Base-by-base conservation (phyloP, 1,139 yeast species). In the Candida anutae region DNA sequence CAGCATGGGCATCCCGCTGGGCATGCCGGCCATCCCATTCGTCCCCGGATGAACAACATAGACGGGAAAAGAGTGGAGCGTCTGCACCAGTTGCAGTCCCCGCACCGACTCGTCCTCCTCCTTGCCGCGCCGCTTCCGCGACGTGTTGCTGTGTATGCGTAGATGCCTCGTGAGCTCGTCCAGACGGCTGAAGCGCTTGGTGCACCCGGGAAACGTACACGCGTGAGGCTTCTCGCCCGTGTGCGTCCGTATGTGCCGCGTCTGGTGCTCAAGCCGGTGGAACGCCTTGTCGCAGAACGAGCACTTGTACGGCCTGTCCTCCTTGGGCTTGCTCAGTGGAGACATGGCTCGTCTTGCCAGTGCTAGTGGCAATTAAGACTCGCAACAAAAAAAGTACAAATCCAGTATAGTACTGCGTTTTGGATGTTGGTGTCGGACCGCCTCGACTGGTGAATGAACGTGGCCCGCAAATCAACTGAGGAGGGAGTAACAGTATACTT, bases 171-270 rank as follows among this genome's bases (percentile, higher is more conserved):
- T 78, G 37, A 79, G 55, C 40, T 80, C 85, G 40, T 79, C 84
- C 25, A 77, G 62, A 36, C 88, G 59, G 33, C 78, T 69, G 50
- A 80, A 80, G 36, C 75, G 62, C 50, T 79, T 79, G 24, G 63
- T 47, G 49, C 90, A 81, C 6, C 78, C 78, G 3, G 81, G 75
- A 36, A 62, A 76, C 17, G 74, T 69, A 52, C 93, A 81, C 15
- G 69, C 73, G 48, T 79, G 84, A 9, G 90, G 90, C 40, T 81
- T 76, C 46, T 77, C 82, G 15, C 83, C 83, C 2, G 83, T 76
- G 43, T 76, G 82, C 22, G 79, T 75, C 34, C 82, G 57, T 45
- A 76, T 77, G 45, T 79, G 88, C 40, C 87, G 67, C 6, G 84
- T 74, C 45, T 77, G 78, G 47, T 78, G 82, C 45, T 75, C 82